Conservation (phyloP, 148 eudicot genomes). For the Heliosperma pusillum region DNA sequence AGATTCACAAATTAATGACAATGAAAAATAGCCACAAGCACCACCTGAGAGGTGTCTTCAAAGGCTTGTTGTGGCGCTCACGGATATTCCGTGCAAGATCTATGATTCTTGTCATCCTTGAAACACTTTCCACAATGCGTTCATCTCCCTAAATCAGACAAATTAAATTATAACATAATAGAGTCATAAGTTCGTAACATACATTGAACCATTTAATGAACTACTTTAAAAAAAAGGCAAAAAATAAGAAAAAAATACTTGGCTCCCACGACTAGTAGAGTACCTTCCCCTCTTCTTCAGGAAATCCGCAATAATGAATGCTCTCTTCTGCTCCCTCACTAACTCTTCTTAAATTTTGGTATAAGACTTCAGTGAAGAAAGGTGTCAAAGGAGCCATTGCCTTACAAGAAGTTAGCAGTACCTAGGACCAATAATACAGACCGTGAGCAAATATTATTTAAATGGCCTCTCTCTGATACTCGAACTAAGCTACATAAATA, state of each 20-base stretch:
- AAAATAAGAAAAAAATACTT: background rate
- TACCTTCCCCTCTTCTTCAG: constrained; percentile 83
- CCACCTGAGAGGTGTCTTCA: constrained; percentile 88
- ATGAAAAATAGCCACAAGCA: background rate
- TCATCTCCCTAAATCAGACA: constrained; percentile 55
- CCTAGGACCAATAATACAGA: constrained; percentile 35
- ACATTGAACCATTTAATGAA: background rate
- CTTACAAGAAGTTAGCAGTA: constrained; percentile 80
- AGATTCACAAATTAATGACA: background rate
- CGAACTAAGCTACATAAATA: background rate
- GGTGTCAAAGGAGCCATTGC: constrained; percentile 98
- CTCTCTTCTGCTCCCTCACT: constrained; percentile 69
- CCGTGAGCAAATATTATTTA: background rate
- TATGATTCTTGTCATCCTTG: constrained; percentile 83
- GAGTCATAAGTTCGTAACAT: too few species aligned
- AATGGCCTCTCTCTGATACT: background rate
- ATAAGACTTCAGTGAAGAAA: constrained; percentile 87
- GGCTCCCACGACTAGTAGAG: constrained; percentile 1
- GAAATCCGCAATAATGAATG: constrained; percentile 84
- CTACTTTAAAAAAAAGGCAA: background rate
- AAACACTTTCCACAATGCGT: constrained; percentile 90
- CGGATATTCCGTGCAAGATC: constrained; percentile 97
- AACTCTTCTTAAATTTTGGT: constrained; percentile 80
- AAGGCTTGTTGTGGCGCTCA: constrained; percentile 93
- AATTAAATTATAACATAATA: background rate